phyloP scores from a whole-genome alignment of 169 alveolate genomes.

The Perkinsus olseni region DNA sequence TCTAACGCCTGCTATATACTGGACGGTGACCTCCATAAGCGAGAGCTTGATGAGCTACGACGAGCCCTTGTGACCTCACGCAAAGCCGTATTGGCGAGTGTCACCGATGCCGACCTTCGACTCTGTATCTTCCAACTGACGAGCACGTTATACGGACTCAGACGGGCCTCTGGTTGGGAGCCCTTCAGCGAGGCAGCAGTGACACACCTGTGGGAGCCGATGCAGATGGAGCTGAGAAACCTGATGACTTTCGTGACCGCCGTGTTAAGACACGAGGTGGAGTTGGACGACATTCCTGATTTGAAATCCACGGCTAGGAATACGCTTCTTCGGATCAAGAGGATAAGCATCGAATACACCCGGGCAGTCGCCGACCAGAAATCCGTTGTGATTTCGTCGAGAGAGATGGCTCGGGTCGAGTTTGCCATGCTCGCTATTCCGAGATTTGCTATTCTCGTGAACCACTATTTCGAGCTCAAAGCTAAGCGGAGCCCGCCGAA shows the following conservation, averaged over 20 bases:
- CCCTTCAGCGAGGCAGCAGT: neutral
- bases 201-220: neutral
- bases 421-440: neutral
- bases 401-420: neutral
- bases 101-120: neutral
- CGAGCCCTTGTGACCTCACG: neutral
- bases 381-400: neutral
- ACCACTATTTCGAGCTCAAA: neutral
- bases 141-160: neutral
- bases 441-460: neutral
- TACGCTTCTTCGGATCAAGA: neutral
- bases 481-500: neutral
- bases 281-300: neutral
- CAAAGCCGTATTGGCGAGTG: neutral
- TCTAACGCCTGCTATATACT: neutral
- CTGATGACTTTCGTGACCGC: neutral
- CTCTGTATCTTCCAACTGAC: neutral
- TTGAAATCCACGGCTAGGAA: neutral
- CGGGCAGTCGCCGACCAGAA: neutral
- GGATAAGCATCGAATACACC: neutral
- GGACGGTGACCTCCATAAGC: neutral
- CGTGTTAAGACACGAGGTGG: neutral
- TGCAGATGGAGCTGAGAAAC: neutral
- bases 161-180: neutral
- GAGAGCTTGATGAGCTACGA: neutral